phyloP scores from a whole-genome alignment of 108 stramenopile species.

The Craspedostauros australis region DNA sequence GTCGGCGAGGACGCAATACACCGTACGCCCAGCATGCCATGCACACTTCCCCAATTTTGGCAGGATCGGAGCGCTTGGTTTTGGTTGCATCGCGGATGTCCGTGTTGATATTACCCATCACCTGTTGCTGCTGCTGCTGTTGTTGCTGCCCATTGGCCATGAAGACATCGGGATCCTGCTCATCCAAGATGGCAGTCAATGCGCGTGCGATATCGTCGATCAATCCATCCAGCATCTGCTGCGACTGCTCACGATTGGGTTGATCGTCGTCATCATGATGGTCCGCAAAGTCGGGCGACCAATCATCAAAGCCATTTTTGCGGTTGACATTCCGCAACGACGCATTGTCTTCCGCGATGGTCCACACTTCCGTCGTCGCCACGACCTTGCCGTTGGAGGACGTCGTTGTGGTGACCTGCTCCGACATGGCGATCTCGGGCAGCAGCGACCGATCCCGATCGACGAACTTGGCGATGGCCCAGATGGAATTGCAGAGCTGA shows the following conservation, averaged over 20 bases:
- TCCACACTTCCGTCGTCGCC: conserved; percentile 26
- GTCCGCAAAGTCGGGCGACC: conserved; percentile 21
- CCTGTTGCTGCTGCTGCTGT: too few relatives aligned
- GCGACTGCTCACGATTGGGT: neutral
- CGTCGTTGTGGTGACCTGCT: conserved; percentile 5
- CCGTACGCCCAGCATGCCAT: conserved; percentile 82
- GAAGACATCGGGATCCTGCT: conserved; percentile 3
- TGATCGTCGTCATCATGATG: conserved; percentile 14
- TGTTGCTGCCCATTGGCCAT: too few relatives aligned
- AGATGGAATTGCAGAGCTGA: conserved; percentile 71
- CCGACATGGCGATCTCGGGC: conserved; percentile 13
- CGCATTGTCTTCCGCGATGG: too few relatives aligned
- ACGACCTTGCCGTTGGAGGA: conserved; percentile 9
- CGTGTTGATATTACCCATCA: too few relatives aligned
- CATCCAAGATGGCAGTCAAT: conserved; percentile 19
- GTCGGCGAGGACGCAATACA: conserved; percentile 36
- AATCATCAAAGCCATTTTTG: too few relatives aligned
- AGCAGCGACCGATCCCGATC: conserved; percentile 35
- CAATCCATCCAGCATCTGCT: conserved; percentile 32
- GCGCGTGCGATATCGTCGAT: conserved; percentile 52
- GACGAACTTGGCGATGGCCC: conserved; percentile 72
- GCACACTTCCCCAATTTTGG: conserved; percentile 55
- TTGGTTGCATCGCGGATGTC: too few relatives aligned
- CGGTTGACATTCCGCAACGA: too few relatives aligned
- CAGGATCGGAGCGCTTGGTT: too few relatives aligned